Base-by-base conservation (phyloP, 768 basidiomycete genomes). In the Lentinus tigrinus region DNA sequence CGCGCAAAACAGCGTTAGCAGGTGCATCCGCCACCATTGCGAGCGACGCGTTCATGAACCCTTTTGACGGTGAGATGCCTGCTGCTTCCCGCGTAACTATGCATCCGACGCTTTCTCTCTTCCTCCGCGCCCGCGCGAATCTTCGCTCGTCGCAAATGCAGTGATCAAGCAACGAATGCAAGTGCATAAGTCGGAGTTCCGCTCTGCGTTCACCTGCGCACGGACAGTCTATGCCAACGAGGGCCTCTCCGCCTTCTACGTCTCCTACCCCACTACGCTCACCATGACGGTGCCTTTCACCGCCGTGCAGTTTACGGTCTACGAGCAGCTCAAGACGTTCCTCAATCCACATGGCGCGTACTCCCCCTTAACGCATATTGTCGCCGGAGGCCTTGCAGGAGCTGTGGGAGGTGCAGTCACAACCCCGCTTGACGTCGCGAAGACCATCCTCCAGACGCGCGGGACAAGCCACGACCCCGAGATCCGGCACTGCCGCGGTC, bases 111-210 rank as follows among this genome's bases (percentile, higher is more conserved):
- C 49, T 39, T 48, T 47, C 55, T 50, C 48, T 57, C 61, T 60
- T 31, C 54, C 60, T 52, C 63, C 55, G 24, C 26, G 34, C 42
- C n/a, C 24, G 19, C 36, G 44, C 23, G n/a, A 34, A 16, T 27
- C 54, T 31, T 13, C 19, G 10, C 43, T n/a, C 44, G 37, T 37
- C 28, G 23, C 49, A 27, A 49, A 60, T 27, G 17, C 65, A 98
- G 96, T 99, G 66, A 93, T 99, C 78, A 99, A 99, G 76, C 97
- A 99, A 78, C 87, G 97, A 51, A 98, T 99, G 97, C 97, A 99
- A 74, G 80, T 98, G 56, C 95, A 95, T 76, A 85, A 91, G 69
- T 98, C 97, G 3, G 80, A 89, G 71, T 95, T 93, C 74, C 88
- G 88, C 44, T 93, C 91, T 37, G 92, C 95, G 42, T 75, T 88